phyloP scores from a whole-genome alignment of 1,284 basidiomycete genomes.

The Papiliotrema nemorosa region DNA sequence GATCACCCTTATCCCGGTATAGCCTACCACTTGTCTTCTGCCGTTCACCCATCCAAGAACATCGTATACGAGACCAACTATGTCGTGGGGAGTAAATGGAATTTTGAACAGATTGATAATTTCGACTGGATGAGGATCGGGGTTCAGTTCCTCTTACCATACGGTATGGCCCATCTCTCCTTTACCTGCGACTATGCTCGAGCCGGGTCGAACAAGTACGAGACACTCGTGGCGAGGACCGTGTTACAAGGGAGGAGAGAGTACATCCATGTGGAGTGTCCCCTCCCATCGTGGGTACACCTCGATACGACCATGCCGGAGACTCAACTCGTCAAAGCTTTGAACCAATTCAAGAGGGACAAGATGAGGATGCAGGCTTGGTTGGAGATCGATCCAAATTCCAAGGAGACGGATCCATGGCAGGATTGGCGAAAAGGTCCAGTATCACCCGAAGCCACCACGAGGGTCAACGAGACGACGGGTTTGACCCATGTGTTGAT shows the following conservation, averaged over 20 bases:
- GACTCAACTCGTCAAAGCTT: not conserved
- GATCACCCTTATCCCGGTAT: not conserved
- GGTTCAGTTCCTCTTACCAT: not conserved
- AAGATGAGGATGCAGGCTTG: not conserved
- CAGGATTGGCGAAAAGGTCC: not conserved
- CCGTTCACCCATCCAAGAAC: constrained; percentile 1
- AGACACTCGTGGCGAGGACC: not conserved
- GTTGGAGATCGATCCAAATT: not conserved
- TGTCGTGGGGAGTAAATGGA: not conserved
- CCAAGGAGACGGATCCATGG: not conserved
- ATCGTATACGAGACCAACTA: not conserved
- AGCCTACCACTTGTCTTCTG: not conserved
- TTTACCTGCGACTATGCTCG: not conserved
- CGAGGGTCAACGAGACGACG: not conserved
- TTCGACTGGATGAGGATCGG: not conserved
- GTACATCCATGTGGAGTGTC: constrained; percentile 8
- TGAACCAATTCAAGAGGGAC: not conserved
- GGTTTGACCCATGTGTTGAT: not conserved
- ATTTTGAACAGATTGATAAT: constrained; percentile 2
- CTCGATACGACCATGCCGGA: constrained; percentile 5
- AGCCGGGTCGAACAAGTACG: not conserved
- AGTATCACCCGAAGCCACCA: not conserved
- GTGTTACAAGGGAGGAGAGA: constrained; percentile 5
- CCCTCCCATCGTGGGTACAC: constrained; percentile 6
- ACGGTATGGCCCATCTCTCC: not conserved